A percentile compares a stretch with the other conserved stretches of the same genome.
Evolutionary conservation across 2,329 filamentous ascomycete species (phyloP).

Genomic region (Epichloe gansuensis): DNA sequence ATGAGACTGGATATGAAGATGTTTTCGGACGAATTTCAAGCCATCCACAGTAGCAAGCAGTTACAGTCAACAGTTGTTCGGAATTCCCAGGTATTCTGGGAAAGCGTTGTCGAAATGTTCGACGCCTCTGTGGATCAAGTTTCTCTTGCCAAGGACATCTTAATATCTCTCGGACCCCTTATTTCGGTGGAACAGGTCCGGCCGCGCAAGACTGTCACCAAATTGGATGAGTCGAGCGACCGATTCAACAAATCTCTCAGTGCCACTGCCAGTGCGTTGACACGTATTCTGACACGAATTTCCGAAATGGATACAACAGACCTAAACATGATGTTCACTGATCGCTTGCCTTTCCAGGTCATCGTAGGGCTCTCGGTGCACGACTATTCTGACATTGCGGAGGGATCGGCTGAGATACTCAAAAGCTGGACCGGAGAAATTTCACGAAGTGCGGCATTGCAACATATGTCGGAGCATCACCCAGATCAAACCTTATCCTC

Average conservation of each 20-base stretch:
- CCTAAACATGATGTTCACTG: constrained; percentile 55
- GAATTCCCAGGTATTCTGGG: constrained; percentile 41
- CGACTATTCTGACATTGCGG: constrained; percentile 64
- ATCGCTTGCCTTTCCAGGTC: constrained; percentile 55
- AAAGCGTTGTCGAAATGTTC: constrained; percentile 52
- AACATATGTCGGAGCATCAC: constrained; percentile 27
- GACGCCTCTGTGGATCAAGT: constrained; percentile 58
- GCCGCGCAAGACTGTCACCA: constrained; percentile 33
- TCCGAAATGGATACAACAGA: constrained; percentile 61
- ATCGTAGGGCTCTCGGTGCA: constrained; percentile 72
- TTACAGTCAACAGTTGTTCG: constrained; percentile 56
- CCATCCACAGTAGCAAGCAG: constrained; percentile 45
- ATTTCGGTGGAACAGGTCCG: constrained; percentile 65
- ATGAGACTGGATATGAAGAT: constrained; percentile 32
- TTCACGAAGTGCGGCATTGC: constrained; percentile 27
- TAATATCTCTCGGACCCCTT: constrained; percentile 57
- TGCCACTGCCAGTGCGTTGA: constrained; percentile 45
- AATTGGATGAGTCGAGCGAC: constrained; percentile 30
- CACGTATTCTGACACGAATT: constrained; percentile 63
- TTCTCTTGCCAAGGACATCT: constrained; percentile 60
- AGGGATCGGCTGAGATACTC: constrained; percentile 68
- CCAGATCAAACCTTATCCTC: constrained; percentile 28
- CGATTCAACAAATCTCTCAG: constrained; percentile 65
- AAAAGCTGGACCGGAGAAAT: constrained; percentile 66
- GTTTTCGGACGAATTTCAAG: constrained; percentile 33